A percentile compares a stretch with the other conserved stretches of the same genome.
Evolutionary conservation across 441 rosid genomes (phyloP).

Genomic region (Adansonia madagascariensis): DNA sequence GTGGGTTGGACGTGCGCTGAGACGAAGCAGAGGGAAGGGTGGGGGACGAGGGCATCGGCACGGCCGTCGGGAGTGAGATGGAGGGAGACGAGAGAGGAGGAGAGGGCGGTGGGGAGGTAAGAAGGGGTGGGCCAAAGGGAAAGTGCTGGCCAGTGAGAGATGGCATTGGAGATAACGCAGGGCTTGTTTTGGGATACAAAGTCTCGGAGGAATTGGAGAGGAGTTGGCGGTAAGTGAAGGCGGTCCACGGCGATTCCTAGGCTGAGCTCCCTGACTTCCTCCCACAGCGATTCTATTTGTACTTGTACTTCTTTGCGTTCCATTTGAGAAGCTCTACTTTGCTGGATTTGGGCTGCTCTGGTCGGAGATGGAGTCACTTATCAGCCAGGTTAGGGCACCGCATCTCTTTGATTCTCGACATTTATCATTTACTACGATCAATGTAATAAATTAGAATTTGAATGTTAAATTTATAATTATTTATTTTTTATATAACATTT

Average conservation of each 20-base stretch:
- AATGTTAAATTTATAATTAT: no score
- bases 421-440: no score
- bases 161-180: constrained; percentile 71
- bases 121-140: constrained; percentile 58
- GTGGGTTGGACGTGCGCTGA: constrained; percentile 64
- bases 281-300: constrained; percentile 51
- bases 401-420: no score
- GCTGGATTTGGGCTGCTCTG: not conserved
- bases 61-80: constrained; percentile 71
- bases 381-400: not conserved
- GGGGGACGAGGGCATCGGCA: constrained; percentile 54
- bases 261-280: constrained; percentile 69
- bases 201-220: constrained; percentile 64
- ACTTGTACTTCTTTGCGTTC: constrained; percentile 25
- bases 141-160: constrained; percentile 73
- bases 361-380: not conserved
- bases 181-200: constrained; percentile 79
- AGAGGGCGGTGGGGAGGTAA: constrained; percentile 55
- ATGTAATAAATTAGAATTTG: no score
- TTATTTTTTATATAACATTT: no score
- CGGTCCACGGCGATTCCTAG: constrained; percentile 51
- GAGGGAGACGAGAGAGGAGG: constrained; percentile 56
- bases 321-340: not conserved
- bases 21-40: constrained; percentile 60
- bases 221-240: constrained; percentile 56